Evolutionary conservation across 2,329 filamentous ascomycete genomes (phyloP).

Genomic region (Zymoseptoria ardabiliae): DNA sequence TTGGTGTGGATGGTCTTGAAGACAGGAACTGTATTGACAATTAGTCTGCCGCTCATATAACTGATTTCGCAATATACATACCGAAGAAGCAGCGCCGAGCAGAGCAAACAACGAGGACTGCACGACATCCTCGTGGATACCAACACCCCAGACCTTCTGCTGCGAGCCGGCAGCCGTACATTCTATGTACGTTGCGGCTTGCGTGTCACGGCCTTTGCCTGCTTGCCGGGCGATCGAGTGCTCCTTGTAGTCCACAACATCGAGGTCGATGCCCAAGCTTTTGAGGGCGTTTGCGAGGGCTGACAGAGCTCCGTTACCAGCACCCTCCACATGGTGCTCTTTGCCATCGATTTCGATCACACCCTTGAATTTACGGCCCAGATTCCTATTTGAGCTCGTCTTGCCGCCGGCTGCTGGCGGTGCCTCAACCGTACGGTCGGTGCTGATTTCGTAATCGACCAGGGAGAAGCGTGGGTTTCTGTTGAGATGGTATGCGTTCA

Average conservation of each 20-base stretch:
- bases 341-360: slow-evolving; percentile 73
- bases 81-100: slow-evolving; percentile 76
- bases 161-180: slow-evolving; percentile 63
- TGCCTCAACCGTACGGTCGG: slow-evolving; percentile 68
- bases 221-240: slow-evolving; percentile 58
- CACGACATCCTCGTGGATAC: slow-evolving; percentile 86
- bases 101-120: slow-evolving; percentile 82
- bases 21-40: slow-evolving; percentile 57
- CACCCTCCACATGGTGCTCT: slow-evolving; percentile 71
- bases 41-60: slow-evolving; percentile 2
- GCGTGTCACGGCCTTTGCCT: slow-evolving; percentile 59
- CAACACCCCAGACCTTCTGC: slow-evolving; percentile 80
- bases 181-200: slow-evolving; percentile 93
- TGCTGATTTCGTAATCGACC: slow-evolving; percentile 83
- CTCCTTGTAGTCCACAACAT: slow-evolving; percentile 93
- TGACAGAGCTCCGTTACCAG: slow-evolving; percentile 85
- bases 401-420: slow-evolving; percentile 54
- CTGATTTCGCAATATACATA: slow-evolving; percentile 44
- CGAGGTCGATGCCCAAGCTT: slow-evolving; percentile 72
- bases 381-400: slow-evolving; percentile 62
- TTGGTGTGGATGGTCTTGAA: slow-evolving; percentile 57
- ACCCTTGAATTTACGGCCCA: slow-evolving; percentile 76
- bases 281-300: slow-evolving; percentile 76
- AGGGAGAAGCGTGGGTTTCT: slow-evolving; percentile 78
- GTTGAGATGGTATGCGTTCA: slow-evolving; percentile 76